phyloP scores from a whole-genome alignment of 2,329 filamentous ascomycete species.

The Sclerotinia glacialis region DNA sequence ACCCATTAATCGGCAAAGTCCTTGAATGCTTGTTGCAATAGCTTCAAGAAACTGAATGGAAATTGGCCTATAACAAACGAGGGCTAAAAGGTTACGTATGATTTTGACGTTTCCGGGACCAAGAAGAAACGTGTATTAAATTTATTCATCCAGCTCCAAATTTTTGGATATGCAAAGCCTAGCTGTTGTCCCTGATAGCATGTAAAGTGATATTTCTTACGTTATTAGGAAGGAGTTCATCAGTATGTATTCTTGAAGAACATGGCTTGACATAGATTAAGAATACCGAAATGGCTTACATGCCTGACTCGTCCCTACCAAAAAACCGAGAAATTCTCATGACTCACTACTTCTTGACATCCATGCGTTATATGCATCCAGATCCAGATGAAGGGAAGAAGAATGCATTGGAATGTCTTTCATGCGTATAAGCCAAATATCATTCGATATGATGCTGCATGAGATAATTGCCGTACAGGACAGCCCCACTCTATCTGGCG shows the following conservation, averaged over 20 bases:
- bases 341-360: background rate
- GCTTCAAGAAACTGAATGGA: too few species aligned
- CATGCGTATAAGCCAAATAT: background rate
- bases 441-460: constrained; percentile 8
- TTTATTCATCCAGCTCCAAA: background rate
- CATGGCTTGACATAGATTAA: background rate
- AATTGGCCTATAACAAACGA: background rate
- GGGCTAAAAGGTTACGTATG: background rate
- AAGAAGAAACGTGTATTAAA: background rate
- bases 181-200: background rate
- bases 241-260: background rate
- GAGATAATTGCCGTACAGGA: background rate
- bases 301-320: background rate
- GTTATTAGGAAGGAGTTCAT: background rate
- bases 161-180: background rate
- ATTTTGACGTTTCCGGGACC: background rate
- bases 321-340: background rate
- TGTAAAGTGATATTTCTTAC: background rate
- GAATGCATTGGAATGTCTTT: background rate
- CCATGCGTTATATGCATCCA: background rate
- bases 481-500: background rate
- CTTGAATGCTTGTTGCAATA: background rate
- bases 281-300: background rate
- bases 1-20: background rate
- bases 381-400: background rate